Base-by-base conservation (phyloP, 2,329 filamentous ascomycete genomes). In the Botrytis squamosa region DNA sequence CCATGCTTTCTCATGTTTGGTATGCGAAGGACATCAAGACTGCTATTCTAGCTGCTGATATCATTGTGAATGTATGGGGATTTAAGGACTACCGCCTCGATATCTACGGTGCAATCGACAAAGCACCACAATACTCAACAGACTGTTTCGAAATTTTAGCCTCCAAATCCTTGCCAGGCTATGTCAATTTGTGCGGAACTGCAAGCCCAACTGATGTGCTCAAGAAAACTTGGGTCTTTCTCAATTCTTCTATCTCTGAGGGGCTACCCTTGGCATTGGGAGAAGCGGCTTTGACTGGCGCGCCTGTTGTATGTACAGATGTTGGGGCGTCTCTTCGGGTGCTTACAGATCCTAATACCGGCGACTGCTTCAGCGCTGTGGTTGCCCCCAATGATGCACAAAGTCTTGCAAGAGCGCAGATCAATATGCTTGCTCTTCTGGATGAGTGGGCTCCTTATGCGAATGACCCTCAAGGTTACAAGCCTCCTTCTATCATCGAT, bases 61-160 rank as follows among this genome's bases (percentile, higher is more conserved):
- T 91, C 75, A 90, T 91, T 75, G 86, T 90, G 76, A 90, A 91
- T 78, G 85, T 88, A 77, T 91, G 87, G 85, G 88, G 89, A n/a
- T 90, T 91, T 81, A 86, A 84, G 60, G 88, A 91, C 74, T 91
- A 91, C 80, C 84, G 86, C 71, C 85, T 91, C 2, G 85, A 89
- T 74, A 87, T 91, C 29, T 91, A 91, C 77, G 89, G 89, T 18
- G 88, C 88, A 29, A 87, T 90, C 72, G 89, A 91, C 80, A 88
- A 89, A 75, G 85, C 88, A 38, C 89, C 89, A 0, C 85, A 87
- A 2, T 90, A 90, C 77, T 88, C 88, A 1, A 88, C 87, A 86
- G 78, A 89, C 85, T 81, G 87, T 86, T 79, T 87, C 87, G 78
- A 81, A 57, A 79, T 81, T 57, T 77, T 81, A 69, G 79, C 80